phyloP scores from a whole-genome alignment of 371 early-diverging fungal species.

The Apophysomyces ossiformis region DNA sequence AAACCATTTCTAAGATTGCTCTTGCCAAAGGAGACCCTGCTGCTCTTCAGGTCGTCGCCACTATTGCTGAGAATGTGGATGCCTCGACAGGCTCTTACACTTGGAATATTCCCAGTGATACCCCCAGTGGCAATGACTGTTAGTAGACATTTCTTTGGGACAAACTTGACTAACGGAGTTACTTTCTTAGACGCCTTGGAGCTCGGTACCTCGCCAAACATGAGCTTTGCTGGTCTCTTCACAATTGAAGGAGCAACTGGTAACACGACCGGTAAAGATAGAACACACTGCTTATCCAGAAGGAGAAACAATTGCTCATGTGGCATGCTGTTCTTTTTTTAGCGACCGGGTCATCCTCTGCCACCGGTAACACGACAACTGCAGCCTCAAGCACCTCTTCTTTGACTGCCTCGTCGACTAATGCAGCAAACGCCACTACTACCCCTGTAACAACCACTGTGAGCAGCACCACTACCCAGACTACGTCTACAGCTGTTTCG shows the following conservation, averaged over 20 bases:
- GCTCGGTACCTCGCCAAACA: conserved; percentile 35
- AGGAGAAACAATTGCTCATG: conserved; percentile 5
- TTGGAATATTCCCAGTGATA: conserved; percentile 43
- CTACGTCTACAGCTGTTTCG: background rate
- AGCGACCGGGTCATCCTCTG: conserved; percentile 11
- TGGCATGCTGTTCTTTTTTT: conserved; percentile 2
- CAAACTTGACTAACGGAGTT: conserved; percentile 20
- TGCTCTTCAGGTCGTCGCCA: conserved; percentile 24
- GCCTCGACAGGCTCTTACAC: conserved; percentile 33
- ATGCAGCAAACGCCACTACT: background rate
- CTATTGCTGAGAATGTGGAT: conserved; percentile 36
- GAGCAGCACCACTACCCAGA: background rate
- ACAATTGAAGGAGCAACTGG: conserved; percentile 39
- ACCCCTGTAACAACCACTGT: background rate
- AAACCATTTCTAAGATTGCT: conserved; percentile 42
- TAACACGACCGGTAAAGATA: conserved; percentile 21
- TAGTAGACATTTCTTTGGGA: conserved; percentile 28
- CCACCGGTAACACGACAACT: conserved; percentile 1
- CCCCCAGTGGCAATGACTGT: conserved; percentile 45
- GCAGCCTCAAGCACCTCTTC: background rate
- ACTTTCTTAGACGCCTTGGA: conserved; percentile 38
- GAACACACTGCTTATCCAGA: background rate
- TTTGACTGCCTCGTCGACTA: background rate
- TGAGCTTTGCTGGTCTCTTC: conserved; percentile 44
- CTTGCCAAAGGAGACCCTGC: conserved; percentile 33